These are phyloP conservation scores for Bruguiera parviflora DNA, from an alignment of 345 rosid species.

Conservation along the genomic window DNA sequence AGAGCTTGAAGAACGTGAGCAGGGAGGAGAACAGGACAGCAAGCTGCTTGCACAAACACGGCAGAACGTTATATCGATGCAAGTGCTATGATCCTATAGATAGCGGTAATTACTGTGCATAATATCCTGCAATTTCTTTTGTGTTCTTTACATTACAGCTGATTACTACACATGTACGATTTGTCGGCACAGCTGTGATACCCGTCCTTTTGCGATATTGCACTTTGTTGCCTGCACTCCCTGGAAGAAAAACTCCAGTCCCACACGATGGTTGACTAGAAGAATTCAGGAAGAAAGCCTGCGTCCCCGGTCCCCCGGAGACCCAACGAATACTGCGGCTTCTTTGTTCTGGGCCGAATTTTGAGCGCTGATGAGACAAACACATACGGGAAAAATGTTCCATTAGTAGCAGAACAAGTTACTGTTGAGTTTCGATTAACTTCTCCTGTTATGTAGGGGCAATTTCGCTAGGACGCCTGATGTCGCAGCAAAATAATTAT, in stretches of 20 bases:
- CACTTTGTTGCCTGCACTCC: conserved; percentile 31
- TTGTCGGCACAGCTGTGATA: conserved; percentile 13
- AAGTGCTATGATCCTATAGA: no score
- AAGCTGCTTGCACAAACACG: conserved; percentile 23
- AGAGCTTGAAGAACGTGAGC: conserved; percentile 47
- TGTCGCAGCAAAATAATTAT: no score
- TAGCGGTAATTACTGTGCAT: no score
- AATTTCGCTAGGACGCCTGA: no score
- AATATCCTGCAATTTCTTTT: no score
- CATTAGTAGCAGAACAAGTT: background rate
- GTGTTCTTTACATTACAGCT: no score
- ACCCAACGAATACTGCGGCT: conserved; percentile 16
- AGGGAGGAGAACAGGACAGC: conserved; percentile 43
- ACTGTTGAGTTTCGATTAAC: no score
- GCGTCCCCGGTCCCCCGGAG: conserved; percentile 58
- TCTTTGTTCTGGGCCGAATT: conserved; percentile 16
- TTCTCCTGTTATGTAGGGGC: no score
- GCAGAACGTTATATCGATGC: no score
- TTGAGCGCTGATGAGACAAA: conserved; percentile 21
- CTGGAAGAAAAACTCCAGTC: conserved; percentile 88
- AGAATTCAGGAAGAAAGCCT: conserved; percentile 66
- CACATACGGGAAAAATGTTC: no score
- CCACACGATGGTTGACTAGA: conserved; percentile 56
- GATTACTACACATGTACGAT: no score
- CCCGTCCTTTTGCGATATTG: conserved; percentile 52